phyloP scores from a whole-genome alignment of 2,329 filamentous ascomycete genomes.

The Paecilomyces sp. region DNA sequence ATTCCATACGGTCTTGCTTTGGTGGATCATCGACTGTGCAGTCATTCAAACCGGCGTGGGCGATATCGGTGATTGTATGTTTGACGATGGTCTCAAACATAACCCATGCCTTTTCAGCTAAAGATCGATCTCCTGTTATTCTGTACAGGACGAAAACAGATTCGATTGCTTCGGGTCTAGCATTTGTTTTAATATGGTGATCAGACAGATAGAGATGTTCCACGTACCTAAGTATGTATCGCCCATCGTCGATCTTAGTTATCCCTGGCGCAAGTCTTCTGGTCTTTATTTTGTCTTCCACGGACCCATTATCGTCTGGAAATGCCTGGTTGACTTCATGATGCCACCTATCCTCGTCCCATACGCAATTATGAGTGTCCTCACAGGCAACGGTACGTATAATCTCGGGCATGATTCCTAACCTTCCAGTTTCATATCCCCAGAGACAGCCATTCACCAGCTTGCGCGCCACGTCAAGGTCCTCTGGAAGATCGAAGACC shows the following conservation, averaged over 20 bases:
- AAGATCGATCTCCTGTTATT: slow-evolving; percentile 45
- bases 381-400: slow-evolving; percentile 38
- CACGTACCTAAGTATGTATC: slow-evolving; percentile 32
- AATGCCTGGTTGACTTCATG: slow-evolving; percentile 8
- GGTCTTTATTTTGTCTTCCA: slow-evolving; percentile 10
- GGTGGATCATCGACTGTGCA: slow-evolving; percentile 18
- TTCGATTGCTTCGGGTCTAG: slow-evolving; percentile 72
- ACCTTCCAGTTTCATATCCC: slow-evolving; percentile 43
- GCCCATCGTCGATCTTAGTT: slow-evolving; percentile 7
- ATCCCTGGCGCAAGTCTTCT: slow-evolving; percentile 12
- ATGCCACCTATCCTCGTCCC: slow-evolving; percentile 25
- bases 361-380: slow-evolving; percentile 31
- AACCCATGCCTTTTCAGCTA: slow-evolving; percentile 76
- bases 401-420: slow-evolving; percentile 50
- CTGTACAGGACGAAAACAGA: slow-evolving; percentile 56
- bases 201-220: not conserved
- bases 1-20: slow-evolving; percentile 65
- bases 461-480: slow-evolving; percentile 43
- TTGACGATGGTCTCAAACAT: slow-evolving; percentile 72
- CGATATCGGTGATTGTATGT: slow-evolving; percentile 58
- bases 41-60: slow-evolving; percentile 49
- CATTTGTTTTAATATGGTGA: not conserved
- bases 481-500: slow-evolving; percentile 43
- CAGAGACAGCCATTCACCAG: slow-evolving; percentile 51
- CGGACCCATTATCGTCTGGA: not conserved